Conservation (phyloP, 2,329 filamentous ascomycete genomes). For the Curvularia sp. region DNA sequence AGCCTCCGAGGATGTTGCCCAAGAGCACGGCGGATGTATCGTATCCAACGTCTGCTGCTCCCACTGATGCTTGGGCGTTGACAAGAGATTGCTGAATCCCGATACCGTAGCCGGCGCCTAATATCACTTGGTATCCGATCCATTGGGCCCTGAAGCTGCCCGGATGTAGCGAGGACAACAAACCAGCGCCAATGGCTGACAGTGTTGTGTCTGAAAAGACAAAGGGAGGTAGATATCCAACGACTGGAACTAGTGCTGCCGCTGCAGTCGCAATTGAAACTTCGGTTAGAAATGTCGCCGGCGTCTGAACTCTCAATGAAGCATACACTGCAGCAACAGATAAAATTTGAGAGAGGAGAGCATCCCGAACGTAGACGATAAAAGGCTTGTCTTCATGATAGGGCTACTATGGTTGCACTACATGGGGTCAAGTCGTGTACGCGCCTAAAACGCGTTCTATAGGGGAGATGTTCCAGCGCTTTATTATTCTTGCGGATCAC, state of each 20-base stretch:
- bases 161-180: background rate
- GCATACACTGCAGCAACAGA: too few relatives aligned
- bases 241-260: background rate
- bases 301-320: too few relatives aligned
- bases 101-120: background rate
- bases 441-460: too few relatives aligned
- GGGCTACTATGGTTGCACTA: too few relatives aligned
- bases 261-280: background rate
- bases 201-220: background rate
- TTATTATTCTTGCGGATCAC: too few relatives aligned
- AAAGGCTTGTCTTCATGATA: too few relatives aligned
- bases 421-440: too few relatives aligned
- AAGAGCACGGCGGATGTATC: background rate
- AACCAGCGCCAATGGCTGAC: background rate
- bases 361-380: too few relatives aligned
- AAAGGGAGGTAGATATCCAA: background rate
- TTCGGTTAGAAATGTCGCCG: too few relatives aligned
- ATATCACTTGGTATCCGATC: conserved; percentile 4
- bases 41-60: background rate
- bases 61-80: background rate
- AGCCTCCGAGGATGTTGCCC: background rate
- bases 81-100: background rate
- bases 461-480: too few relatives aligned
- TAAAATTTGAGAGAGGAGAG: too few relatives aligned
- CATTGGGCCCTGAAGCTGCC: background rate